Percentiles rank a stretch among this genome's conserved stretches.
Evolutionary conservation across 805 yeast genomes (phyloP).

Genomic region (Scheffersomyces amazonensis): DNA sequence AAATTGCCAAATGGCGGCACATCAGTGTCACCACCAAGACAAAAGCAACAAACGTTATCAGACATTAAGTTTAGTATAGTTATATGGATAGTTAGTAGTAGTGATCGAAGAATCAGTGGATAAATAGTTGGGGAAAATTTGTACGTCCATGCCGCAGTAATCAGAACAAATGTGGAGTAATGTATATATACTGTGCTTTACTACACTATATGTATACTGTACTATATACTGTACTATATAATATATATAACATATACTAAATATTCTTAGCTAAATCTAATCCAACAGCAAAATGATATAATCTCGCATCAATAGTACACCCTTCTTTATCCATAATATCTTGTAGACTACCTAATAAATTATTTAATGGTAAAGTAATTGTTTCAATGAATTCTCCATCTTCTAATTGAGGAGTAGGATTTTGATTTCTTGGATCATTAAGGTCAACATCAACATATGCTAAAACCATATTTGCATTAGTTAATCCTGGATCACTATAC

Average conservation of each 20-base stretch:
- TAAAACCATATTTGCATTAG: conserved; percentile 81
- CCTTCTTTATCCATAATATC: conserved; percentile 57
- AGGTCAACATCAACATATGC: conserved; percentile 79
- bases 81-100: too few relatives aligned
- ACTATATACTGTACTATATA: too few relatives aligned
- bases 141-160: too few relatives aligned
- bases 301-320: conserved; percentile 79
- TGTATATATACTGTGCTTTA: too few relatives aligned
- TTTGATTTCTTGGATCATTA: conserved; percentile 56
- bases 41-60: conserved; percentile 25
- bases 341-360: conserved; percentile 53
- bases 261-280: conserved; percentile 47
- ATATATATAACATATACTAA: too few relatives aligned
- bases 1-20: conserved; percentile 37
- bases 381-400: conserved; percentile 91
- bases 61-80: too few relatives aligned
- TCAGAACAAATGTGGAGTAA: too few relatives aligned
- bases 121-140: too few relatives aligned
- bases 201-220: too few relatives aligned
- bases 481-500: conserved; percentile 79
- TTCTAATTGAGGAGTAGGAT: conserved; percentile 76
- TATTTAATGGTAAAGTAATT: conserved; percentile 65
- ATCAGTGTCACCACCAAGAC: conserved; percentile 38
- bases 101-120: too few relatives aligned
- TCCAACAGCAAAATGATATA: conserved; percentile 85